Evolutionary conservation across 768 basidiomycete genomes (phyloP).

Genomic region (Suillus tomentosus): DNA sequence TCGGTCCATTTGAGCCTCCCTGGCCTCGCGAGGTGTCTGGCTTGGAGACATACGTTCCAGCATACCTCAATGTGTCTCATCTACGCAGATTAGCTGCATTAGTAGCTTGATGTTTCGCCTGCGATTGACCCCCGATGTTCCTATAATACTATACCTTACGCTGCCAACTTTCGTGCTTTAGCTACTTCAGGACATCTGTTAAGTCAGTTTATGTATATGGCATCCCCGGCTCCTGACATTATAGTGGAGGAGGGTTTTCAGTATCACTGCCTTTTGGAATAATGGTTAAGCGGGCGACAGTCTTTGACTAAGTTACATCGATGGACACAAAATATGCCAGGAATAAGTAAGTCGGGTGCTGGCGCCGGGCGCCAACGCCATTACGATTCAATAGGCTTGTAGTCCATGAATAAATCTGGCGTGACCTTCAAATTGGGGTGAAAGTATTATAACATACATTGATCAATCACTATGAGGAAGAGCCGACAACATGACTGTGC

Average conservation of each 20-base stretch:
- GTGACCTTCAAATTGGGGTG: neutral
- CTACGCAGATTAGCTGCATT: constrained; percentile 85
- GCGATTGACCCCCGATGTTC: constrained; percentile 4
- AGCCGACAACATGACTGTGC: constrained; percentile 23
- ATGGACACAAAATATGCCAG: neutral
- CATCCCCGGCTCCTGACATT: neutral
- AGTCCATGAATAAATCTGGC: neutral
- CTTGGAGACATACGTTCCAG: constrained; percentile 94
- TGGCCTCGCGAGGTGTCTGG: constrained; percentile 94
- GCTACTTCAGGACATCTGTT: constrained; percentile 12
- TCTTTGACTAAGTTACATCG: no score
- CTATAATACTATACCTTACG: constrained; percentile 8
- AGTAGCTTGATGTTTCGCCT: constrained; percentile 56
- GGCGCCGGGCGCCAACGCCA: no score
- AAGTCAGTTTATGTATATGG: constrained; percentile 12
- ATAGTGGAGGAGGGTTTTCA: neutral
- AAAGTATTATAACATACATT: neutral
- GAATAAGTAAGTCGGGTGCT: neutral
- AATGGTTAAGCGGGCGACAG: no score
- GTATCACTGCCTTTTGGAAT: no score
- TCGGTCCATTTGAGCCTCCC: constrained; percentile 92
- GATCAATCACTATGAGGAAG: neutral
- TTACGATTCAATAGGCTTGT: neutral
- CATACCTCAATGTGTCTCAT: constrained; percentile 88
- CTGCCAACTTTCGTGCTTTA: constrained; percentile 11